phyloP scores from a whole-genome alignment of 768 basidiomycete genomes.

The Russula sp. region DNA sequence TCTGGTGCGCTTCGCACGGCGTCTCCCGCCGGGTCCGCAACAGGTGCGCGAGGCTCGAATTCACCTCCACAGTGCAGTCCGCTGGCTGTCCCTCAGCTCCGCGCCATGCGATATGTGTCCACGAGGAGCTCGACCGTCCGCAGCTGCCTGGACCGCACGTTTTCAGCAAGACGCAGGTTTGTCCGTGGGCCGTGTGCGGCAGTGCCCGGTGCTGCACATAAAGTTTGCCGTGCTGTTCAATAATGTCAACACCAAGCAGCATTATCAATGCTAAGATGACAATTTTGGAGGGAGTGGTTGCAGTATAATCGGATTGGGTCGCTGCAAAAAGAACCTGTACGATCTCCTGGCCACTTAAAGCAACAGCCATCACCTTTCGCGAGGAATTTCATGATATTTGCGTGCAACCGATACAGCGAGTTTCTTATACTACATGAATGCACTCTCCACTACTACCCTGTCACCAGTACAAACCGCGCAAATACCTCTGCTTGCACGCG shows the following conservation, averaged over 20 bases:
- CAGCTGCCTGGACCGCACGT: slow-evolving; percentile 90
- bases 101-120: slow-evolving; percentile 76
- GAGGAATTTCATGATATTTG: background rate
- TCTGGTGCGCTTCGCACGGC: slow-evolving; percentile 73
- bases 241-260: slow-evolving; percentile 90
- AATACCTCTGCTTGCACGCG: slow-evolving; percentile 91
- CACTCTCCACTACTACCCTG: slow-evolving; percentile 33
- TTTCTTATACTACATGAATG: slow-evolving; percentile 4
- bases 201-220: slow-evolving; percentile 94
- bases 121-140: slow-evolving; percentile 87
- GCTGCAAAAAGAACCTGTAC: background rate
- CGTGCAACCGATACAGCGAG: slow-evolving; percentile 6
- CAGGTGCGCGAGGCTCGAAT: slow-evolving; percentile 79
- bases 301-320: slow-evolving; percentile 29
- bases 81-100: slow-evolving; percentile 83
- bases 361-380: too few relatives aligned
- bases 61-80: slow-evolving; percentile 66
- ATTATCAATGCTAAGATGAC: slow-evolving; percentile 98
- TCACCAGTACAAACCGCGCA: slow-evolving; percentile 72
- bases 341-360: background rate
- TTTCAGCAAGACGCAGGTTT: slow-evolving; percentile 89
- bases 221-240: slow-evolving; percentile 92
- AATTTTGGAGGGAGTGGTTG: slow-evolving; percentile 58
- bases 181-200: slow-evolving; percentile 80
- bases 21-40: slow-evolving; percentile 85